Conservation (phyloP, 169 alveolate genomes). For the Eimeria brunetti region DNA sequence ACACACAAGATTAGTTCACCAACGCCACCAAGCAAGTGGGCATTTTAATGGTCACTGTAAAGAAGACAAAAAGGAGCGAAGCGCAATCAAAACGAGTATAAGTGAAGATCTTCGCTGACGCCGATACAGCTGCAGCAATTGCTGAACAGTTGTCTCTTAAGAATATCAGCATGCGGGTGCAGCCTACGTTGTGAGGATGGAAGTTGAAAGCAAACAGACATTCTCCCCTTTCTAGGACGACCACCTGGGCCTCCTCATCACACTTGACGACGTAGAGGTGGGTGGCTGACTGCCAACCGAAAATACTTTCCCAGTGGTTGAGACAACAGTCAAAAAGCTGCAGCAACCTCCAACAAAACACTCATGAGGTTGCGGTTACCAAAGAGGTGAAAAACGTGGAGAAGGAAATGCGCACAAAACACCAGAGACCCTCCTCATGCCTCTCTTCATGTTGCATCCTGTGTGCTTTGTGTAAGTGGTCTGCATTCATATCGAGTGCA, state of each 20-base stretch:
- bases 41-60: no score
- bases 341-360: neutral
- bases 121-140: neutral
- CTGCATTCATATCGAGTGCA: neutral
- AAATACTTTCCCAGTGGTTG: slow-evolving; percentile 88
- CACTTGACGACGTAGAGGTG: slow-evolving; percentile 90
- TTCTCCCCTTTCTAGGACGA: slow-evolving; percentile 92
- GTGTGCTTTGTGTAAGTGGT: neutral
- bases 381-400: neutral
- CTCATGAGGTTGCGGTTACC: neutral
- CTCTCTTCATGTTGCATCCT: neutral
- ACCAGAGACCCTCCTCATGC: neutral
- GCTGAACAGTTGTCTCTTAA: neutral
- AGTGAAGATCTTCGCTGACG: neutral
- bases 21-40: neutral
- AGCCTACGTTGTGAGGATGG: slow-evolving; percentile 82
- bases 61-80: neutral
- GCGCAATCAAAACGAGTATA: neutral
- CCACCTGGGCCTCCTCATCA: slow-evolving; percentile 92
- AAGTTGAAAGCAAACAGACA: slow-evolving; percentile 94
- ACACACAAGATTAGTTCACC: neutral
- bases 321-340: slow-evolving; percentile 90
- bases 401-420: neutral
- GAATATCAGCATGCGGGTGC: slow-evolving; percentile 37
- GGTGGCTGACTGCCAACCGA: slow-evolving; percentile 86